A percentile compares a stretch with the other conserved stretches of the same genome.
phyloP scores from a whole-genome alignment of 805 yeast species.

The Candida sithepensis region DNA sequence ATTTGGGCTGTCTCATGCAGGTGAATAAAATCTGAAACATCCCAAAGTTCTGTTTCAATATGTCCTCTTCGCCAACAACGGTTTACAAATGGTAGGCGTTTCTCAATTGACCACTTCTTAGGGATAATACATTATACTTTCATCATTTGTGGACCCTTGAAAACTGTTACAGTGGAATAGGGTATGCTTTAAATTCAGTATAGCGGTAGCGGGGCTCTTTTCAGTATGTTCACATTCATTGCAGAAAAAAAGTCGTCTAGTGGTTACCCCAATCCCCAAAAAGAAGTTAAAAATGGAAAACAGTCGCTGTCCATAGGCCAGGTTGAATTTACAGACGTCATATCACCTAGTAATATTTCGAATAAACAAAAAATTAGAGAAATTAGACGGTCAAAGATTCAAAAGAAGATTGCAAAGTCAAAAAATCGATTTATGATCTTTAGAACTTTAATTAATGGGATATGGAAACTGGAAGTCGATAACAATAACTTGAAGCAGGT shows the following conservation, averaged over 20 bases:
- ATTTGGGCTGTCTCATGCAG: neutral
- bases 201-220: too few relatives aligned
- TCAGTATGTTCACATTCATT: neutral
- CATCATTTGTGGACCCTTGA: too few relatives aligned
- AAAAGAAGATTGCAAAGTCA: conserved; percentile 9
- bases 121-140: too few relatives aligned
- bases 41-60: too few relatives aligned
- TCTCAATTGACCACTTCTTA: too few relatives aligned
- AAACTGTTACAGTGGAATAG: too few relatives aligned
- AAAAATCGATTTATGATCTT: conserved; percentile 17
- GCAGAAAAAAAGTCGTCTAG: neutral
- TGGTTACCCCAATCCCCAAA: neutral
- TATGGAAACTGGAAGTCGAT: neutral
- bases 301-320: neutral
- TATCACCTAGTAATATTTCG: conserved; percentile 2
- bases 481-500: conserved; percentile 3
- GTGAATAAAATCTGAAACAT: neutral
- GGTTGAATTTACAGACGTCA: conserved; percentile 8
- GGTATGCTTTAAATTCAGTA: too few relatives aligned
- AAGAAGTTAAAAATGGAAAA: too few relatives aligned
- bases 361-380: conserved; percentile 2
- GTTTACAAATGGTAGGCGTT: too few relatives aligned
- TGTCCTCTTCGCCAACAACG: too few relatives aligned
- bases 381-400: conserved; percentile 4
- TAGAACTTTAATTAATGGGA: conserved; percentile 11